Conservation (phyloP, 306 rosid species). For the Vigna trinervia region DNA sequence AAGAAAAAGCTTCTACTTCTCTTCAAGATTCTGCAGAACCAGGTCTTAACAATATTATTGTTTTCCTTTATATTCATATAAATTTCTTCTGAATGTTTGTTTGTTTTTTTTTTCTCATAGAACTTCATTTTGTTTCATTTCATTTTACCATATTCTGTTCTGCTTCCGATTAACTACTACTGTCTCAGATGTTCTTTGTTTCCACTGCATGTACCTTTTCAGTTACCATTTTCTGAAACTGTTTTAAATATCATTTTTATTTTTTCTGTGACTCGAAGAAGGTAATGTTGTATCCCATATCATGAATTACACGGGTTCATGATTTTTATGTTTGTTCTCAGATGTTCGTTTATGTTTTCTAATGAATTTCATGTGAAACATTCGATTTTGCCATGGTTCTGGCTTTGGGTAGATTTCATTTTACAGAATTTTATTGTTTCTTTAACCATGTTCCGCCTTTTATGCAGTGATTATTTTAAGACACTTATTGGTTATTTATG, state of each 20-base stretch:
- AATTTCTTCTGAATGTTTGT: neutral
- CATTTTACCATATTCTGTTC: neutral
- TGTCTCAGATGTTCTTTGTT: neutral
- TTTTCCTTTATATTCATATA: neutral
- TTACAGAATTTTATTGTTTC: neutral
- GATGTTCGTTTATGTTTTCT: neutral
- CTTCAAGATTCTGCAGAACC: constrained; percentile 26
- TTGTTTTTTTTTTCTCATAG: neutral
- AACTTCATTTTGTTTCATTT: neutral
- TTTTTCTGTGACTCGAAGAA: too few species aligned
- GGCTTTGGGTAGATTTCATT: neutral
- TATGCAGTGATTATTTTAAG: neutral
- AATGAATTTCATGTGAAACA: neutral
- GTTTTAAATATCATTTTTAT: too few species aligned
- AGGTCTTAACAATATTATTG: neutral
- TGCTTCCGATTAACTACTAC: neutral
- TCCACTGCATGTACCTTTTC: neutral
- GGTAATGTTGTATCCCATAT: too few species aligned
- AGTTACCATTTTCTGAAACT: too few species aligned
- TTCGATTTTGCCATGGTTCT: constrained; percentile 11
- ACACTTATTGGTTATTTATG: neutral
- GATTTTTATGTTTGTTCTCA: neutral
- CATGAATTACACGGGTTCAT: neutral
- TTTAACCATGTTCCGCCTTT: neutral
- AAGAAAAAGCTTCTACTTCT: constrained; percentile 47